Base-by-base conservation (phyloP, 495 filamentous ascomycete species). In the Tuber borchii region DNA sequence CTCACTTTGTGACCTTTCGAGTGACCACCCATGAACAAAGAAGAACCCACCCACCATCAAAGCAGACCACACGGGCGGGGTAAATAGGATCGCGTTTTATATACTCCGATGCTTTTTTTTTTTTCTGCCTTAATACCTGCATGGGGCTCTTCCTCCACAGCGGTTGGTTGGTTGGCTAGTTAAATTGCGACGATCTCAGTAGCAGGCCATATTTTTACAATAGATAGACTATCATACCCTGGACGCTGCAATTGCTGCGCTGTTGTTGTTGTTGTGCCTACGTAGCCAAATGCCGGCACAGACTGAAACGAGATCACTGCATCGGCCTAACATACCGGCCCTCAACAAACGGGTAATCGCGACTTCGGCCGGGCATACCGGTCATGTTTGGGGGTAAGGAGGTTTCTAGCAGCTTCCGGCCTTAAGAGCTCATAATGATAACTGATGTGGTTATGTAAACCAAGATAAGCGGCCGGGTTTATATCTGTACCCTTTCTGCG, bases 371-470 rank as follows among this genome's bases (percentile, higher is more conserved):
- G 22, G n/a, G 51, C 51, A 4, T 26, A 40, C 39, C 39, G 39
- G 39, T 40, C 2, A 61, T 14, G 51, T 31, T 61, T 61, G 51
- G 51, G 51, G 51, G 51, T 19, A 61, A 26, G 1, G 51, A 14
- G 22, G 51, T 61, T 61, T 61, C 51, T 31, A n/a, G 51, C 5
- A 22, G n/a, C 8, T 61, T 61, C 51, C 51, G n/a, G 3, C 51
- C 51, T 61, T 31, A 61, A 61, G 51, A 12, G 22, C 51, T 61
- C 51, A 61, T 61, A 61, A 61, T 61, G 51, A 61, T 31, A 61
- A 61, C n/a, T 61, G 51, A 61, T 61, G 9, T n/a, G 51, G n/a
- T 61, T 61, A 61, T 61, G 51, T 61, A 61, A 61, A 61, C 22
- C 51, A 14, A 26, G 51, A 61, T 61, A 61, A 61, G 51, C 22